These are phyloP conservation scores for Xylariomycetidae sp. DNA, from an alignment of 2,329 filamentous ascomycete species.

Conservation along the genomic window DNA sequence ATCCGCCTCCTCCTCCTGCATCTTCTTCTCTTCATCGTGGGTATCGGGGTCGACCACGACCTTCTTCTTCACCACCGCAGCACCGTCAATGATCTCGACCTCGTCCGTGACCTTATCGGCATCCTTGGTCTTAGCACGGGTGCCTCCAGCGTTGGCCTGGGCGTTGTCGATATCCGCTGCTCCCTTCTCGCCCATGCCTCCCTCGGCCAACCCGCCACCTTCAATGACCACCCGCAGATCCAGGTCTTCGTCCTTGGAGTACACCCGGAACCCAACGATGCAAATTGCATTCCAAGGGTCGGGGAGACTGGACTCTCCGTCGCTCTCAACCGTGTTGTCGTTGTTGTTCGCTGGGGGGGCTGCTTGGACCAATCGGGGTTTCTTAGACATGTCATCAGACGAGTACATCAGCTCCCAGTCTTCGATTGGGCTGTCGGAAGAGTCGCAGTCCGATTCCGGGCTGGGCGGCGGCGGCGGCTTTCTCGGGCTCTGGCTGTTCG, in stretches of 20 bases:
- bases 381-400: constrained; percentile 50
- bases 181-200: constrained; percentile 52
- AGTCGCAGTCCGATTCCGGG: constrained; percentile 45
- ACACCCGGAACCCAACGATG: constrained; percentile 35
- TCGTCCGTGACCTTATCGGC: constrained; percentile 21
- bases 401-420: constrained; percentile 56
- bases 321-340: constrained; percentile 25
- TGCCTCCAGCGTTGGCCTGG: constrained; percentile 48
- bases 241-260: constrained; percentile 41
- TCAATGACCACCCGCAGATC: constrained; percentile 52
- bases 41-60: constrained; percentile 25
- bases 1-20: constrained; percentile 3
- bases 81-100: constrained; percentile 27
- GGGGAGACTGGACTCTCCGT: constrained; percentile 33
- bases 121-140: constrained; percentile 29
- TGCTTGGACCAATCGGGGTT: constrained; percentile 37
- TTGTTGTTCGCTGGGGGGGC: constrained; percentile 15
- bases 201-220: constrained; percentile 43
- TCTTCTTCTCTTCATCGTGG: constrained; percentile 13
- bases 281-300: constrained; percentile 38
- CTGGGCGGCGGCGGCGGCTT: constrained; percentile 10
- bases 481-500: not conserved
- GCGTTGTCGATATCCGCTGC: constrained; percentile 51
- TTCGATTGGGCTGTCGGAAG: constrained; percentile 53
- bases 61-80: constrained; percentile 24